Conservation (phyloP, 345 rosid genomes). For the Kernera saxatilis region DNA sequence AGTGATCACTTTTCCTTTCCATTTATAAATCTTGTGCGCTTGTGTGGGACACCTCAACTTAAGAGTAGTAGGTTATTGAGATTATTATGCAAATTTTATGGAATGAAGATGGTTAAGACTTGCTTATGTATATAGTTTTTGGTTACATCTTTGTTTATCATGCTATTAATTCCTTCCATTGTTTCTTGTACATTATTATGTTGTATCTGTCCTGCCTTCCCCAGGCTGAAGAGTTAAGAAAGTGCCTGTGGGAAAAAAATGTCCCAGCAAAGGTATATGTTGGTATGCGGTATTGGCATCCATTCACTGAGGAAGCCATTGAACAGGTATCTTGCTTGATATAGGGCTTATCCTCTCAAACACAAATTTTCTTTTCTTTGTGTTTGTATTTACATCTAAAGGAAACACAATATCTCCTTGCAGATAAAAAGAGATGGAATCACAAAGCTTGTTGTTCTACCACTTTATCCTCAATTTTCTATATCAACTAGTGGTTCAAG, state of each 20-base stretch:
- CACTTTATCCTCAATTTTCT: slow-evolving; percentile 97
- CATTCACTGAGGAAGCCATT: slow-evolving; percentile 97
- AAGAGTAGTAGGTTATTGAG: neutral
- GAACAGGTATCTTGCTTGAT: slow-evolving; percentile 56
- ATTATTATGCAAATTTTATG: neutral
- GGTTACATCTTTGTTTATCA: neutral
- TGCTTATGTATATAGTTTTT: neutral
- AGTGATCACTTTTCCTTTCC: neutral
- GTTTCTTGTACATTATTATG: neutral
- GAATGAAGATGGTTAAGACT: neutral
- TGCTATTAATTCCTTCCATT: neutral
- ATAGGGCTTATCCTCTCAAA: neutral
- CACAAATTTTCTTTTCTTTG: neutral
- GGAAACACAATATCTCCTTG: neutral
- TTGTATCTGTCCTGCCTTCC: neutral
- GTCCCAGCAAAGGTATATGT: slow-evolving; percentile 92
- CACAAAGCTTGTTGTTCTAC: slow-evolving; percentile 93
- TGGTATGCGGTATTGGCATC: slow-evolving; percentile 99
- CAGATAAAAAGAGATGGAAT: slow-evolving; percentile 91
- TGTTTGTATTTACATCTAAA: neutral
- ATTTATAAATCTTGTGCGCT: neutral
- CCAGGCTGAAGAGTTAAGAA: slow-evolving; percentile 89
- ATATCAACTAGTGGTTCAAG: slow-evolving; percentile 99
- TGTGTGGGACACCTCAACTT: slow-evolving; percentile 5
- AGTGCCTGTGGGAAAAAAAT: slow-evolving; percentile 74